Evolutionary conservation across 2,329 filamentous ascomycete genomes (phyloP).

Genomic region (Rhynchosporium agropyri): DNA sequence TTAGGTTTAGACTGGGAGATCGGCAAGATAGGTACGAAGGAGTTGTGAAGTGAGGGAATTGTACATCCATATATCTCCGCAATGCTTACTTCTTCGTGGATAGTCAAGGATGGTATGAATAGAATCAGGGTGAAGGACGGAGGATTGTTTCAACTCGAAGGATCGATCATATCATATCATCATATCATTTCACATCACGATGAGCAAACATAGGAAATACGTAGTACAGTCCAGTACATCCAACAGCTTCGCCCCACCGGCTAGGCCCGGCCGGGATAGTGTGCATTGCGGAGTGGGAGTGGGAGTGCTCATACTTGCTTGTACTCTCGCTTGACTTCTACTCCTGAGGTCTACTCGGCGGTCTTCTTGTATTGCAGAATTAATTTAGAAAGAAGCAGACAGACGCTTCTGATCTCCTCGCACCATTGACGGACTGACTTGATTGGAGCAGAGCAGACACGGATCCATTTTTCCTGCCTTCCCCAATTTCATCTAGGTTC

Average conservation of each 20-base stretch:
- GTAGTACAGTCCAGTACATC: neutral
- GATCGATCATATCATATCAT: neutral
- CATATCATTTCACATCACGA: constrained; percentile 1
- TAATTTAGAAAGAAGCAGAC: too few species aligned
- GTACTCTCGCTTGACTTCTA: neutral
- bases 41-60: neutral
- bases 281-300: too few species aligned
- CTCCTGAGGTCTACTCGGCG: too few species aligned
- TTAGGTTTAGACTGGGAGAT: neutral
- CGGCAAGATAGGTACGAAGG: neutral
- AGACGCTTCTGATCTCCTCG: neutral
- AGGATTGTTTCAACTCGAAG: constrained; percentile 6
- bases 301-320: too few species aligned
- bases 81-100: neutral
- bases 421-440: too few species aligned
- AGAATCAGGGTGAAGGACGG: neutral
- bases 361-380: too few species aligned
- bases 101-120: neutral
- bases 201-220: neutral
- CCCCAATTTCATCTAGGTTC: neutral
- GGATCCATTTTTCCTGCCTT: neutral
- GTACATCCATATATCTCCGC: neutral
- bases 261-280: neutral
- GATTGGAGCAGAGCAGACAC: neutral
- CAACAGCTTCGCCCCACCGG: constrained; percentile 10